Evolutionary conservation across 1,284 basidiomycete genomes (phyloP).

Genomic region (Cystobasidiaceae sp.): DNA sequence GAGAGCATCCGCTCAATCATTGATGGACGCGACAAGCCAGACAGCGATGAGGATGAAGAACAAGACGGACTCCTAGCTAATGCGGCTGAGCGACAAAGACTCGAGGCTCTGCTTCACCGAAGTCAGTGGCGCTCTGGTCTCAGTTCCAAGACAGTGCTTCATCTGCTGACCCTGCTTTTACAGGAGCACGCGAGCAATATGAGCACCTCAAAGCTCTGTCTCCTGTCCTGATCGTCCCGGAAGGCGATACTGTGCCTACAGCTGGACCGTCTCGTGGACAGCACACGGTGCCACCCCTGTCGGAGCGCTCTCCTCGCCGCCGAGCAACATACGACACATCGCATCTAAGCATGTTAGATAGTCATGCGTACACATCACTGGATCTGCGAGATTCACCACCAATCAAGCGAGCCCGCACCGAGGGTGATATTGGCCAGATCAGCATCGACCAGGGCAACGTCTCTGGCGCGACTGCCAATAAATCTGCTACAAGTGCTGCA

Average conservation of each 20-base stretch:
- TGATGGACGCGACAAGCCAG: background rate
- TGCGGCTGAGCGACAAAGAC: background rate
- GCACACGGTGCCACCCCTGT: background rate
- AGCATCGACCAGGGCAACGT: background rate
- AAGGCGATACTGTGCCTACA: too few species aligned
- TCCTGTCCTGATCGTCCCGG: too few species aligned
- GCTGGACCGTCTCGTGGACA: background rate
- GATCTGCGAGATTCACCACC: background rate
- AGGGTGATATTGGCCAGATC: background rate
- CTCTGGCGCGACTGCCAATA: background rate
- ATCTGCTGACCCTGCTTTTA: background rate
- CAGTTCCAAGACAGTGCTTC: background rate
- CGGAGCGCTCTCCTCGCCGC: too few species aligned
- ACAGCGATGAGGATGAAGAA: background rate
- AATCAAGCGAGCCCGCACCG: slow-evolving; percentile 7
- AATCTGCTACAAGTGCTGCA: background rate
- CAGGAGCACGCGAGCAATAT: background rate
- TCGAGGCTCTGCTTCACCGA: background rate
- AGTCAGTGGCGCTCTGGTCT: background rate
- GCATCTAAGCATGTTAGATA: too few species aligned
- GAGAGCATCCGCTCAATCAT: slow-evolving; percentile 9
- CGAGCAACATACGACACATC: background rate
- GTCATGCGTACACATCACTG: background rate
- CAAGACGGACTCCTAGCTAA: background rate
- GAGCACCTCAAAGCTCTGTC: too few species aligned